Base-by-base conservation (phyloP, 2,329 filamentous ascomycete genomes). In the Diplodia scrobiculata region DNA sequence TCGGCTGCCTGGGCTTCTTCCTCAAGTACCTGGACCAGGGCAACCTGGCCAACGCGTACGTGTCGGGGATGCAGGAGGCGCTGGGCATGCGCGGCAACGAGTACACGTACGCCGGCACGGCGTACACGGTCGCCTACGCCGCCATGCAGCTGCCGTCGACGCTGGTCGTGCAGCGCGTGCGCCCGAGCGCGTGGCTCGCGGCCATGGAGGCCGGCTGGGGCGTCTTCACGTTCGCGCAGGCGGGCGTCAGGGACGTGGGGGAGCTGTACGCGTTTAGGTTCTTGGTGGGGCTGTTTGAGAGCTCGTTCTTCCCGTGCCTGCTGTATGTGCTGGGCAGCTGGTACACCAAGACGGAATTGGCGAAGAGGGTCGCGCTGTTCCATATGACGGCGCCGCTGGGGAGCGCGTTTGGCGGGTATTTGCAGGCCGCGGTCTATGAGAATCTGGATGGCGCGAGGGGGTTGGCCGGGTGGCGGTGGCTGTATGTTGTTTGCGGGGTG, bases 301-400 rank as follows among this genome's bases (percentile, higher is more conserved):
- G 72, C 1, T 75, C 70, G 41, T 75, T 73, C 9, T 78, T 76
- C 58, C 68, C 72, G 1, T 76, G 77, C 1, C 75, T 73, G 6
- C 75, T 78, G 47, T 78, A 76, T 59, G 75, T 80, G 17, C 69
- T 81, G 0, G 75, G 77, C 1, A 78, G 76, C 11, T 82, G 79
- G 79, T 82, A 81, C 62, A 80, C 77, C 0, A 76, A 78, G 66
- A 72, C 69, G 47, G 74, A 77, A 55, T 63, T 75, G 38, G 73
- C 73, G 14, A 73, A 75, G 41, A 71, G 75, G n/a, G 71, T 74
- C 1, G 71, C 71, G 1, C 53, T 77, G 5, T 77, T 77, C 50
- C 75, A 72, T 64, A 73, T 73, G 55, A 73, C 74, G 1, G 72
- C 72, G 21, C 69, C 73, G 5, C 67, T 76, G 1, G 73, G 72